A percentile compares a stretch with the other conserved stretches of the same genome.
phyloP scores from a whole-genome alignment of 2,329 filamentous ascomycete species.

The Pezicula radicicola region DNA sequence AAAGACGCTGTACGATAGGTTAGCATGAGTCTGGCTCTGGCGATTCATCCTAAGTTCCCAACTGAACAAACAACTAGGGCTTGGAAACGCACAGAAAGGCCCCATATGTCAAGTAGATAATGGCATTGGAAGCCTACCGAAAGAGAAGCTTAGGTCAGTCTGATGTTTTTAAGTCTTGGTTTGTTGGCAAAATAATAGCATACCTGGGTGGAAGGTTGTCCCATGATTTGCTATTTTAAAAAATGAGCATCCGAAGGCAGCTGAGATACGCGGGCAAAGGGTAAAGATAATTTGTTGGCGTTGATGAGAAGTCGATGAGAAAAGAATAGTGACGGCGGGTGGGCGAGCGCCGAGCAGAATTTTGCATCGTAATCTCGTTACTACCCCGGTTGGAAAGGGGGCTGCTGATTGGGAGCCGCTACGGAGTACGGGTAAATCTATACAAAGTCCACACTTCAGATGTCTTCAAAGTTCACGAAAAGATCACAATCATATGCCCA shows the following conservation, averaged over 20 bases:
- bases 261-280: too few relatives aligned
- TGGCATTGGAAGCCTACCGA: conserved; percentile 69
- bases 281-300: neutral
- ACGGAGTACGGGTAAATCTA: too few relatives aligned
- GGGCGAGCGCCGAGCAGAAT: neutral
- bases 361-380: neutral
- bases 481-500: too few relatives aligned
- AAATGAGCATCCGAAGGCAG: too few relatives aligned
- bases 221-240: conserved; percentile 48
- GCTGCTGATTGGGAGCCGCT: too few relatives aligned
- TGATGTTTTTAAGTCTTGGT: too few relatives aligned
- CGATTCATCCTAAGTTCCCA: neutral
- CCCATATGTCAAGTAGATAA: conserved; percentile 78
- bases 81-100: conserved; percentile 63
- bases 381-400: too few relatives aligned
- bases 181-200: neutral
- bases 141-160: conserved; percentile 23
- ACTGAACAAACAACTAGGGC: neutral
- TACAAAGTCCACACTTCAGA: too few relatives aligned
- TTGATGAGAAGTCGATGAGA: neutral
- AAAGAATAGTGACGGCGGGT: too few relatives aligned
- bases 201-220: conserved; percentile 59
- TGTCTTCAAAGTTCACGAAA: too few relatives aligned
- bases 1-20: conserved; percentile 46
- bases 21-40: neutral